Evolutionary conservation across 177 flowering plant genomes (phyloP).

Genomic region (Vitis hybrid): DNA sequence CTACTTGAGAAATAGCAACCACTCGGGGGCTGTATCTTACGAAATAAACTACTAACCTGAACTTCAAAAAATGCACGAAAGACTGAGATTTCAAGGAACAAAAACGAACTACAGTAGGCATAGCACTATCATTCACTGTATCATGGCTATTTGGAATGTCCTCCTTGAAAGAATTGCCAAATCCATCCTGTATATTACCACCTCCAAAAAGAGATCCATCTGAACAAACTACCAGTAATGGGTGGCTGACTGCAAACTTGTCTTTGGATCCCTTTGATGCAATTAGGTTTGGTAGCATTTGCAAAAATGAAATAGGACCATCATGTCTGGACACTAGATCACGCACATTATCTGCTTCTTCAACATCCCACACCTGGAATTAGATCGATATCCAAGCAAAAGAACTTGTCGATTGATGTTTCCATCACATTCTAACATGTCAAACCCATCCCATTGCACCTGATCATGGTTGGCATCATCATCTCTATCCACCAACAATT

Average conservation of each 20-base stretch:
- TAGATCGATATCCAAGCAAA: conserved; percentile 67
- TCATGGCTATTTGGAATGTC: conserved; percentile 26
- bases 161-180: conserved; percentile 26
- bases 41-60: conserved; percentile 67
- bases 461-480: conserved; percentile 49
- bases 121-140: conserved; percentile 29
- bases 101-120: conserved; percentile 62
- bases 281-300: conserved; percentile 63
- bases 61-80: conserved; percentile 69
- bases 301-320: conserved; percentile 78
- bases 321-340: conserved; percentile 69
- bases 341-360: conserved; percentile 71
- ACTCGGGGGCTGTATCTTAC: conserved; percentile 82
- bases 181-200: conserved; percentile 30
- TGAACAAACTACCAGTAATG: conserved; percentile 56
- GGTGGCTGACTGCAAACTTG: conserved; percentile 59
- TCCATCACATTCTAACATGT: conserved; percentile 61
- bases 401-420: conserved; percentile 50
- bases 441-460: conserved; percentile 93
- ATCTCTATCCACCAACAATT: conserved; percentile 43
- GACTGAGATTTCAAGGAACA: conserved; percentile 79
- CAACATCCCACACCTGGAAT: conserved; percentile 94
- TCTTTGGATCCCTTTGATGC: conserved; percentile 40
- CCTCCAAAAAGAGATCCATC: conserved; percentile 44
- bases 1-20: conserved; percentile 69